These are phyloP conservation scores for Solanum stenotomum DNA, from an alignment of 257 asterid species.

Conservation along the genomic window DNA sequence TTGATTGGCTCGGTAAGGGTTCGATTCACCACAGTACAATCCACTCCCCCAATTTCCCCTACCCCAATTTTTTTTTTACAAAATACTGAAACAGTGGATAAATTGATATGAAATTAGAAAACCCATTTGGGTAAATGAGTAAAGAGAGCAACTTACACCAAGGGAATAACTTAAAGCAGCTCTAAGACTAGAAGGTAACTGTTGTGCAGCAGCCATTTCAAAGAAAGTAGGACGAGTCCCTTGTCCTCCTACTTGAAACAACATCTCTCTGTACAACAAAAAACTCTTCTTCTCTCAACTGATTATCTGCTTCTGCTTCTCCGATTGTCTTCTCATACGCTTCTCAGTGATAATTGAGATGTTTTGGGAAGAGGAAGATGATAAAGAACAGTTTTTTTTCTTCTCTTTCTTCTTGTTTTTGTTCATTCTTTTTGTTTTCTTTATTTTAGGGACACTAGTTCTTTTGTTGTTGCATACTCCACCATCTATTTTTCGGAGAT, in stretches of 20 bases:
- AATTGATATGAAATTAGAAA: background rate
- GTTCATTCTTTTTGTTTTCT: background rate
- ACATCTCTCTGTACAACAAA: slow-evolving; percentile 31
- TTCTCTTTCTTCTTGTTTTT: background rate
- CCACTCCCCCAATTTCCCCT: background rate
- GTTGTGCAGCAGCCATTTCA: slow-evolving; percentile 99
- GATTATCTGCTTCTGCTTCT: background rate
- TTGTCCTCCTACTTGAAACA: slow-evolving; percentile 99
- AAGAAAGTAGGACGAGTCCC: slow-evolving; percentile 99
- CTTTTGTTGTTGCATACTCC: background rate
- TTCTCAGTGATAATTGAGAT: background rate
- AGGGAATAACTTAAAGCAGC: slow-evolving; percentile 92
- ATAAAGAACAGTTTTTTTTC: background rate
- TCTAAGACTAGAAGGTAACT: slow-evolving; percentile 95
- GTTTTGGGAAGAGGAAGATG: background rate
- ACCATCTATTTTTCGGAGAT: background rate
- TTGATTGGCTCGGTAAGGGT: background rate
- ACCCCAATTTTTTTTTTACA: background rate
- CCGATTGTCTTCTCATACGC: background rate
- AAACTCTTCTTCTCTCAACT: background rate
- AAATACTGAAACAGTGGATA: background rate
- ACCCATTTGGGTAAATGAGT: background rate
- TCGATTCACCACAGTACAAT: background rate
- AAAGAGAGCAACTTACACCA: slow-evolving; percentile 44
- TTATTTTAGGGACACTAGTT: background rate